Conservation (phyloP, 306 rosid genomes). For the Luffa acutangula region DNA sequence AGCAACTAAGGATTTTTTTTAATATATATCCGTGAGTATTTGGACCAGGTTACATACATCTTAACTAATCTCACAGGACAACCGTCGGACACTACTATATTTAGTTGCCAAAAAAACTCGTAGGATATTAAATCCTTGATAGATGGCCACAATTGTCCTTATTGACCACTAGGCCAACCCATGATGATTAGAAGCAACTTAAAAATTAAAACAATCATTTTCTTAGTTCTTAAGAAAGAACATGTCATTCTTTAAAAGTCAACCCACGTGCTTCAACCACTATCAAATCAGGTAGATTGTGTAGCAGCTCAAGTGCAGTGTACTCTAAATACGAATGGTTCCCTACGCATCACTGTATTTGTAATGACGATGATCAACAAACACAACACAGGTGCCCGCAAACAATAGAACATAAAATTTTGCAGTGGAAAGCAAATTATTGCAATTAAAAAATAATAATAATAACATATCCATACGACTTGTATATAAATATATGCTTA, state of each 20-base stretch:
- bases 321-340: not conserved
- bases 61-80: no score
- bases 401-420: not conserved
- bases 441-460: not conserved
- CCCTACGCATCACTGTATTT: not conserved
- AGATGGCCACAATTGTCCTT: no score
- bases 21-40: no score
- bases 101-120: no score
- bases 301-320: constrained; percentile 2
- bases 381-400: not conserved
- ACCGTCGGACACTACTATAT: no score
- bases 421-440: not conserved
- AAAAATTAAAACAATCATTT: not conserved
- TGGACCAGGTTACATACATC: no score
- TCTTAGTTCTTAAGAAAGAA: not conserved
- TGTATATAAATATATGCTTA: not conserved
- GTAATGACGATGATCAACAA: not conserved
- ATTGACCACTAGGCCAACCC: no score
- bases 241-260: not conserved
- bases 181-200: no score
- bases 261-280: not conserved
- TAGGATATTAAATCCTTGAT: no score
- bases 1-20: not conserved
- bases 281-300: not conserved
- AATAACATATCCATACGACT: constrained; percentile 7